Evolutionary conservation across 2,329 filamentous ascomycete genomes (phyloP).

Genomic region (Penicillium frequentans): DNA sequence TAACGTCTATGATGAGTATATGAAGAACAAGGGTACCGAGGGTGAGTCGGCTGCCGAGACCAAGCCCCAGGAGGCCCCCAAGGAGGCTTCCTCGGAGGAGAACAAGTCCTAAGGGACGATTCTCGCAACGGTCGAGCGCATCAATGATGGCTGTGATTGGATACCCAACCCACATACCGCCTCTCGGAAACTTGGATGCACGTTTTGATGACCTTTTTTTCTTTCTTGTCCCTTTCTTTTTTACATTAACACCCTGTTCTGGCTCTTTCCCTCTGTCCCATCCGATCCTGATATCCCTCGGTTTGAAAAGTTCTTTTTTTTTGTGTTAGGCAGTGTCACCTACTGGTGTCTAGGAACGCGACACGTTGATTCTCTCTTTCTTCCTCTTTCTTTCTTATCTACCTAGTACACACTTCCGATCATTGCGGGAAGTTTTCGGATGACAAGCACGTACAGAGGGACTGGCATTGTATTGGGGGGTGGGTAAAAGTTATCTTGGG

Average conservation of each 20-base stretch:
- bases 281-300: conserved; percentile 44
- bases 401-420: conserved; percentile 11
- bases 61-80: conserved; percentile 46
- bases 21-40: conserved; percentile 72
- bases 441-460: background rate
- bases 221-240: conserved; percentile 24
- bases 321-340: conserved; percentile 37
- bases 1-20: conserved; percentile 96
- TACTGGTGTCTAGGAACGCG: conserved; percentile 32
- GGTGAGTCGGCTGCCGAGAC: conserved; percentile 42
- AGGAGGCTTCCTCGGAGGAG: conserved; percentile 45
- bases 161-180: conserved; percentile 9
- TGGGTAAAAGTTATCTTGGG: conserved; percentile 21
- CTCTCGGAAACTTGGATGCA: conserved; percentile 34
- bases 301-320: conserved; percentile 38
- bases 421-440: background rate
- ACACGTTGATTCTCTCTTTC: conserved; percentile 25
- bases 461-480: conserved; percentile 3
- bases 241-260: conserved; percentile 25
- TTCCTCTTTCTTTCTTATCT: conserved; percentile 3
- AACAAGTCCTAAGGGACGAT: conserved; percentile 39
- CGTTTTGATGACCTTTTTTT: conserved; percentile 38
- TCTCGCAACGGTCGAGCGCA: conserved; percentile 23
- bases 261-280: conserved; percentile 22
- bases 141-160: conserved; percentile 8